Percentiles rank a stretch among this genome's conserved stretches.
These are phyloP conservation scores for Saccharomyces mikatae DNA, from an alignment of 805 yeast genomes.

Conservation along the genomic window DNA sequence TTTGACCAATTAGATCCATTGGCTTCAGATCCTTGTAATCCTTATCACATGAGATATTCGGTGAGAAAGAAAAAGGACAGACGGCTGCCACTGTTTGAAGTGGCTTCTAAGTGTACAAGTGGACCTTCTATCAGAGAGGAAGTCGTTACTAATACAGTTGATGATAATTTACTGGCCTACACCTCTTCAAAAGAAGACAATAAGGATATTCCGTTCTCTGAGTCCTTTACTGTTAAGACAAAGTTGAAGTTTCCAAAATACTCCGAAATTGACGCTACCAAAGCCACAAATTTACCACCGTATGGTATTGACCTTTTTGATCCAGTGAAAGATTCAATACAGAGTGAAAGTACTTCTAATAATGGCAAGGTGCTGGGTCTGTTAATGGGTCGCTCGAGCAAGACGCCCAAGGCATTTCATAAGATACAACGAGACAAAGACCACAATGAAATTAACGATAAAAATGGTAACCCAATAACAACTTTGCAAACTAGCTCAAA, in stretches of 20 bases:
- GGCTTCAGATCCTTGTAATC: conserved; percentile 26
- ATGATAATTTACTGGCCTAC: conserved; percentile 54
- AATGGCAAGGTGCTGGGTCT: conserved; percentile 17
- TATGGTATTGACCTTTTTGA: conserved; percentile 28
- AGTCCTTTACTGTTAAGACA: conserved; percentile 24
- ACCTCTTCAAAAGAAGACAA: conserved; percentile 31
- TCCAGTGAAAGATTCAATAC: conserved; percentile 6
- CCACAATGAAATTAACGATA: not conserved
- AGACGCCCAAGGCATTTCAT: not conserved
- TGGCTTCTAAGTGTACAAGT: conserved; percentile 47
- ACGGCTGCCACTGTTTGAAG: conserved; percentile 51
- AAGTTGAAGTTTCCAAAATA: conserved; percentile 24
- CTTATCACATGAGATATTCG: conserved; percentile 28
- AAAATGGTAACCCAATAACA: conserved; percentile 3
- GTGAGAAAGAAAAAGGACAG: conserved; percentile 38
- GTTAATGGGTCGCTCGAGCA: conserved; percentile 12
- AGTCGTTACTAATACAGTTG: conserved; percentile 41
- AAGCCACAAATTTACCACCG: conserved; percentile 23
- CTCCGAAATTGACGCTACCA: conserved; percentile 15
- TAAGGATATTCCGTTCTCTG: conserved; percentile 14
- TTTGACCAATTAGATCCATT: conserved; percentile 42
- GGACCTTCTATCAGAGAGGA: conserved; percentile 52
- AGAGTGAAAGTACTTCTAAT: conserved; percentile 3
- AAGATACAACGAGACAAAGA: not conserved
- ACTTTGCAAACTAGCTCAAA: conserved; percentile 13